Conservation (phyloP, 495 filamentous ascomycete genomes). For the Penicillium tannophilum region DNA sequence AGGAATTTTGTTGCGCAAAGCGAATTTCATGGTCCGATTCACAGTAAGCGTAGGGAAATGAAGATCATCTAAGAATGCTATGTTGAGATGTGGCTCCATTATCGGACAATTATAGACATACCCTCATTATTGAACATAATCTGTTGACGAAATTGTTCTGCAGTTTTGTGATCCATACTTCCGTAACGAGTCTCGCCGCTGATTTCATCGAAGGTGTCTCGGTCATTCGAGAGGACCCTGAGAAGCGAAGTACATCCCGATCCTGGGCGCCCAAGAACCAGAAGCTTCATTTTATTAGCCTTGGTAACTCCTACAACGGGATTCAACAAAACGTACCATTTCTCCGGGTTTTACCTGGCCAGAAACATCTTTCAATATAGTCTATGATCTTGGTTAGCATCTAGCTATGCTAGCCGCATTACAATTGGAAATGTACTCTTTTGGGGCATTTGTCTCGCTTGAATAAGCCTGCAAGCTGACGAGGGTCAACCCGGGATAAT, state of each 20-base stretch:
- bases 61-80: slow-evolving; percentile 55
- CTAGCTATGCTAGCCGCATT: background rate
- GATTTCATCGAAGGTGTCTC: slow-evolving; percentile 39
- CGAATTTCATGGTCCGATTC: slow-evolving; percentile 81
- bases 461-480: slow-evolving; percentile 29
- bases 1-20: slow-evolving; percentile 68
- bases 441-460: slow-evolving; percentile 25
- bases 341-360: slow-evolving; percentile 44
- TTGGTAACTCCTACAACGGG: background rate
- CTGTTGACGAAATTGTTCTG: slow-evolving; percentile 38
- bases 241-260: slow-evolving; percentile 48
- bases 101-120: background rate
- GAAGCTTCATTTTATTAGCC: slow-evolving; percentile 27
- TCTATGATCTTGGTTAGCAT: slow-evolving; percentile 13
- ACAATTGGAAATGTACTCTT: slow-evolving; percentile 23
- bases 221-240: slow-evolving; percentile 41
- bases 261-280: slow-evolving; percentile 48
- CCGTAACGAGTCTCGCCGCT: slow-evolving; percentile 36
- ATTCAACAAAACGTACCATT: slow-evolving; percentile 31
- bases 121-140: slow-evolving; percentile 50
- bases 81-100: background rate
- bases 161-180: slow-evolving; percentile 38
- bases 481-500: slow-evolving; percentile 38
- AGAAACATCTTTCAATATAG: slow-evolving; percentile 39
- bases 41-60: slow-evolving; percentile 83